phyloP scores from a whole-genome alignment of 2,329 filamentous ascomycete genomes.

The Thelonectria blattea region DNA sequence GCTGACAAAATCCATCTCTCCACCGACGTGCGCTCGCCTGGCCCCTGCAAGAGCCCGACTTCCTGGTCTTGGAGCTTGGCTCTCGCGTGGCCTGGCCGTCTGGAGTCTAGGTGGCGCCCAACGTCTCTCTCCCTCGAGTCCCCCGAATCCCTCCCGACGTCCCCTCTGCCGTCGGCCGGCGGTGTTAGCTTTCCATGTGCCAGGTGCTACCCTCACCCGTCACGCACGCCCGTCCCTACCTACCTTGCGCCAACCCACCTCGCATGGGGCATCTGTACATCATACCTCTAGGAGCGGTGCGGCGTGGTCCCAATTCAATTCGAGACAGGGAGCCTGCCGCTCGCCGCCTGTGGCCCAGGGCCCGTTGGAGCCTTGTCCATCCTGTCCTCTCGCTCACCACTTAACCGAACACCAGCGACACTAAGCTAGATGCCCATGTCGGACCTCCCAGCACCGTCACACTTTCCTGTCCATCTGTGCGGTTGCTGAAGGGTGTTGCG shows the following conservation, averaged over 20 bases:
- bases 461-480: slow-evolving; percentile 4
- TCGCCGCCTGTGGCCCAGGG: neutral
- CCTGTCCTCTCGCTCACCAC: slow-evolving; percentile 21
- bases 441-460: slow-evolving; percentile 1
- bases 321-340: slow-evolving; percentile 27
- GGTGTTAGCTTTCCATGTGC: slow-evolving; percentile 4
- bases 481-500: slow-evolving; percentile 1
- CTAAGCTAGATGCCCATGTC: slow-evolving; percentile 14
- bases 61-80: slow-evolving; percentile 35
- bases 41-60: slow-evolving; percentile 37
- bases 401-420: slow-evolving; percentile 22
- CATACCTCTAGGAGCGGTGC: slow-evolving; percentile 28
- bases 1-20: slow-evolving; percentile 22
- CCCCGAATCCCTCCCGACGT: neutral
- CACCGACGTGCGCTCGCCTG: slow-evolving; percentile 23
- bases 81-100: slow-evolving; percentile 30
- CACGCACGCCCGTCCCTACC: neutral
- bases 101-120: slow-evolving; percentile 12
- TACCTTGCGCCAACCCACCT: neutral
- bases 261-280: slow-evolving; percentile 16
- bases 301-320: slow-evolving; percentile 30
- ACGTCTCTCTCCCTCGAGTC: neutral
- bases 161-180: neutral
- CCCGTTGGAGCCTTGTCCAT: slow-evolving; percentile 14
- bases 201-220: slow-evolving; percentile 9